These are phyloP conservation scores for Pyrenochaeta sp. DNA, from an alignment of 2,329 filamentous ascomycete genomes.

Conservation along the genomic window DNA sequence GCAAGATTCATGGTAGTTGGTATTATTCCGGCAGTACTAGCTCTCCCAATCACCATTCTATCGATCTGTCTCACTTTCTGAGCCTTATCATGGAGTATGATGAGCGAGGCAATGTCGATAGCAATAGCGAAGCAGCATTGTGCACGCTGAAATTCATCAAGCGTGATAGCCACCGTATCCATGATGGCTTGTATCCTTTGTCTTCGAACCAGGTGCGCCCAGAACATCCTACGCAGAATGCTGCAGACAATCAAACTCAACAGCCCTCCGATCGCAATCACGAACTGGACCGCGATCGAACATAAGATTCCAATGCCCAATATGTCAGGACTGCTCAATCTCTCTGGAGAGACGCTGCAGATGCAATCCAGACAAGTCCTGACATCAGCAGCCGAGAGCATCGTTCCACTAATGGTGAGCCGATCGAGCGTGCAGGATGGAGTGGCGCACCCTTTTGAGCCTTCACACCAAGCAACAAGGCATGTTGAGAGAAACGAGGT, in stretches of 20 bases:
- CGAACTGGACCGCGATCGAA: slow-evolving; percentile 2
- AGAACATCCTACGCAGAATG: too few species aligned
- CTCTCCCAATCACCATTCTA: not conserved
- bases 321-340: slow-evolving; percentile 3
- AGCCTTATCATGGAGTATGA: not conserved
- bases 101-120: slow-evolving; percentile 3
- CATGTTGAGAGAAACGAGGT: slow-evolving; percentile 6
- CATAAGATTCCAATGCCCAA: slow-evolving; percentile 1
- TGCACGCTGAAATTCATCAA: slow-evolving; percentile 8
- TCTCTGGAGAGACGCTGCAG: not conserved
- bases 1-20: not conserved
- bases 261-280: not conserved
- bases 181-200: too few species aligned
- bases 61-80: not conserved
- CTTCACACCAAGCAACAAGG: slow-evolving; percentile 3
- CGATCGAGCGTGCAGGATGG: not conserved
- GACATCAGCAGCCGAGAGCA: not conserved
- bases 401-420: not conserved
- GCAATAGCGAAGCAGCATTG: slow-evolving; percentile 10
- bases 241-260: too few species aligned
- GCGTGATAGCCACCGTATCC: not conserved
- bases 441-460: not conserved
- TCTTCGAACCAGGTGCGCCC: too few species aligned
- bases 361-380: slow-evolving; percentile 2
- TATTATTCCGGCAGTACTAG: not conserved